A percentile compares a stretch with the other conserved stretches of the same genome.
phyloP scores from a whole-genome alignment of 2,329 filamentous ascomycete species.

The Cadophora gregata region DNA sequence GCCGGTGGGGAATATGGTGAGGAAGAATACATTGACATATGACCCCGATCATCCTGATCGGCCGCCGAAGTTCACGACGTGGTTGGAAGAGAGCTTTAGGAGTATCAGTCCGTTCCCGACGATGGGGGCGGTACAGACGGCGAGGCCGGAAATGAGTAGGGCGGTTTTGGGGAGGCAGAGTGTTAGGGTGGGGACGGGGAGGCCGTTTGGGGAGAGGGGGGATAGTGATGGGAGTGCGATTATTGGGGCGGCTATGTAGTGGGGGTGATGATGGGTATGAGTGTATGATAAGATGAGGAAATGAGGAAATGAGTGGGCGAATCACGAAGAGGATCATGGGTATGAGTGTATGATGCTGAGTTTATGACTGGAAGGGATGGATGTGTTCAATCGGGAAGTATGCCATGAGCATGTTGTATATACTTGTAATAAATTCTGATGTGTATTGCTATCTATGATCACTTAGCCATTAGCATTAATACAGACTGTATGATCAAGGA shows the following conservation, averaged over 20 bases:
- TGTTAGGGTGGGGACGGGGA: neutral
- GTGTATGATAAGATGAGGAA: no score
- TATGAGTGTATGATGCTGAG: no score
- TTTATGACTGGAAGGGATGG: neutral
- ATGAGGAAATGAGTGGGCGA: no score
- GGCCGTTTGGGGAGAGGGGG: slow-evolving; percentile 5
- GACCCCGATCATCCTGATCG: slow-evolving; percentile 31
- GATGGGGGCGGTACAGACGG: neutral
- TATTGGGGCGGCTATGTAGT: slow-evolving; percentile 14
- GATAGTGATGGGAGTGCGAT: slow-evolving; percentile 20
- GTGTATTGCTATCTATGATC: neutral
- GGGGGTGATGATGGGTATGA: neutral
- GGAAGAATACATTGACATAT: slow-evolving; percentile 31
- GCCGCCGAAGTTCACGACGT: slow-evolving; percentile 30
- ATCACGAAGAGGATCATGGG: no score
- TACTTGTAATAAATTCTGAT: neutral
- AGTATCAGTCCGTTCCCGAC: slow-evolving; percentile 22
- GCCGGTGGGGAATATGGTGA: slow-evolving; percentile 7
- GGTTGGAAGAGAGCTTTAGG: slow-evolving; percentile 23
- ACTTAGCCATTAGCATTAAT: neutral
- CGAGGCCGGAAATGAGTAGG: neutral
- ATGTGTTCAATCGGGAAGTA: neutral
- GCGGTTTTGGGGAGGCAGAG: neutral
- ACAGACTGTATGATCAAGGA: neutral
- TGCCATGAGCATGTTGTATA: neutral